Evolutionary conservation across 2,329 filamentous ascomycete species (phyloP).

Genomic region (Fusarium scirpi): DNA sequence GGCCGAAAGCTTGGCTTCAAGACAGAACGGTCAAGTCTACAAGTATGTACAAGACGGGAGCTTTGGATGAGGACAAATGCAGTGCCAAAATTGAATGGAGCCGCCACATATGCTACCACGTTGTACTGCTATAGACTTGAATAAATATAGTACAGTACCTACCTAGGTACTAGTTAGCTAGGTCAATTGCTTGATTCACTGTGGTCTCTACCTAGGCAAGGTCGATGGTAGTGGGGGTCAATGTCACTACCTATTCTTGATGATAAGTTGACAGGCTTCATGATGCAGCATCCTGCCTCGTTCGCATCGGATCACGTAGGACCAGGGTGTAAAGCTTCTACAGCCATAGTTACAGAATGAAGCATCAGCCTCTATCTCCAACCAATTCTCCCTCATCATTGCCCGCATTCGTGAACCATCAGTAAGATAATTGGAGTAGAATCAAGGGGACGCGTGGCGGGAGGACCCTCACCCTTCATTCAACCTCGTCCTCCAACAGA

Average conservation of each 20-base stretch:
- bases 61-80: background rate
- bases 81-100: background rate
- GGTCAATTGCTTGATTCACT: constrained; percentile 10
- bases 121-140: background rate
- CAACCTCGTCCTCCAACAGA: constrained; percentile 12
- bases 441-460: constrained; percentile 44
- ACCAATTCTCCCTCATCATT: constrained; percentile 21
- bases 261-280: background rate
- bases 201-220: constrained; percentile 3
- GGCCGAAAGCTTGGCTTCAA: constrained; percentile 21
- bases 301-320: constrained; percentile 4
- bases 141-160: background rate
- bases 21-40: constrained; percentile 3
- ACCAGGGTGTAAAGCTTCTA: constrained; percentile 18
- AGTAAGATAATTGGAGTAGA: constrained; percentile 25
- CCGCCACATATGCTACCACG: background rate
- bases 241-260: constrained; percentile 20
- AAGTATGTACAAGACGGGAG: background rate
- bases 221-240: constrained; percentile 22
- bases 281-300: background rate
- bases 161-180: background rate
- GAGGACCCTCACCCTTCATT: constrained; percentile 29
- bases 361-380: constrained; percentile 21
- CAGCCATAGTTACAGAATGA: constrained; percentile 28
- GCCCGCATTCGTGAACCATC: constrained; percentile 15